Evolutionary conservation across 805 yeast genomes (phyloP), one percentile per base, ranked within the genome.

Genomic region (Kuraishia floccosa): DNA sequence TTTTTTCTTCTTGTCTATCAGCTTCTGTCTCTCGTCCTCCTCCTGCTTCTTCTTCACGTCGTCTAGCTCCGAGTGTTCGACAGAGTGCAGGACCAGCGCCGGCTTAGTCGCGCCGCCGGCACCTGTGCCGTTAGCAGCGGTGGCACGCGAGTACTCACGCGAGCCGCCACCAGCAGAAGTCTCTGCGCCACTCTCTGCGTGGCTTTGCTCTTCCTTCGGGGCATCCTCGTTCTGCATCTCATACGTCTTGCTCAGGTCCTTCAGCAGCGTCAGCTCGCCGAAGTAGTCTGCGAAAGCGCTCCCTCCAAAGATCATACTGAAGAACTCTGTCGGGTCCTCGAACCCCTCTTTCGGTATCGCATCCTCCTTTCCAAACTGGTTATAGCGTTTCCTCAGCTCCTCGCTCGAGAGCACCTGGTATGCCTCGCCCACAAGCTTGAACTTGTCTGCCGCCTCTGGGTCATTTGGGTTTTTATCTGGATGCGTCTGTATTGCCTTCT

Each of bases 271-370:
- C 38, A 86, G 58, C 50, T 91, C 95, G 4, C 98, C 98, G 43
- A 89, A 83, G 66, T 86, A 78, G 30, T 78, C 76, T 21, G 63
- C 68, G 54, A 87, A 86, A 2, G 91, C 93, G 34, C 81, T 94
- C 30, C 96, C 96, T 27, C 96, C 96, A 54, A 86, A 77, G 36
- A 78, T 76, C 58, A 66, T 66, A 4, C 77, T 63, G 49, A 77
- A 78, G 42, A 76, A 74, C 46, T 77, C 85, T 25, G 71, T 62
- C 2, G 89, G 82, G 49, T 80, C 89, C 41, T 75, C 84, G 44
- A 77, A 77, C 4, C 84, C 85, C 38, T 76, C 82, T 30, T 60
- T 63, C 1, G 82, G 80, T 19, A 76, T 70, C 11, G 80, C 77
- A 38, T 72, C 75, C 35, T 79, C 83, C 45, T 74, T 77, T 30